phyloP scores from a whole-genome alignment of 768 basidiomycete genomes.

The Botryobasidium botryosum region DNA sequence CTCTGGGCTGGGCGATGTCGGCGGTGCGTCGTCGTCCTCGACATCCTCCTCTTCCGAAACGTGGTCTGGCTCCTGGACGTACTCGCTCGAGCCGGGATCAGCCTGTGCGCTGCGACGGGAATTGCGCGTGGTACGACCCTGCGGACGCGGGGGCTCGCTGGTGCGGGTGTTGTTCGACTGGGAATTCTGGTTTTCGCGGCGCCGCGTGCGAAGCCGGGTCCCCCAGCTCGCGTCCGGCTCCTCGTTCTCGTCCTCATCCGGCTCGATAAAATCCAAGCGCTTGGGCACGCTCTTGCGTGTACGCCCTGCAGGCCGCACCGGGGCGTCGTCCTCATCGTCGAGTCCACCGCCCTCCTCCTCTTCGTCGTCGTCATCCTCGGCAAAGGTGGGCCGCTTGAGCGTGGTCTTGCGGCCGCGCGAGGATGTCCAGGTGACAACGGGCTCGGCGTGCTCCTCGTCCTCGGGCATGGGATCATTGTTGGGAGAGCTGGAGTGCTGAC shows the following conservation, averaged over 20 bases:
- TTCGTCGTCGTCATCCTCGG: slow-evolving; percentile 8
- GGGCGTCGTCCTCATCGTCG: slow-evolving; percentile 6
- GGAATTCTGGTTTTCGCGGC: no score
- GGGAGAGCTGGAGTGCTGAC: neutral
- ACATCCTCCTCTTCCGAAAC: slow-evolving; percentile 15
- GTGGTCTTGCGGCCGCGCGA: neutral
- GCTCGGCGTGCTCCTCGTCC: neutral
- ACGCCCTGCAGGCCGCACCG: neutral
- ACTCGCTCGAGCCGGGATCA: neutral
- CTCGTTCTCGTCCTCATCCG: neutral
- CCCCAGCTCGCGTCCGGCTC: neutral
- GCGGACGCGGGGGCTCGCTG: neutral
- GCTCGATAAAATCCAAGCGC: neutral
- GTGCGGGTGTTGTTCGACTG: slow-evolving; percentile 1
- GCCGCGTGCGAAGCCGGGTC: no score
- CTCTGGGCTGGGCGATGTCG: neutral
- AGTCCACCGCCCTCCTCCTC: slow-evolving; percentile 8
- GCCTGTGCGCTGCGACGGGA: neutral
- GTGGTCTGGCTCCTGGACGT: neutral
- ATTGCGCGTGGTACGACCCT: neutral
- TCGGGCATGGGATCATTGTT: neutral
- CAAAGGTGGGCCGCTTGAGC: neutral
- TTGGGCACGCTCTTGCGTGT: neutral
- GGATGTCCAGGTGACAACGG: neutral
- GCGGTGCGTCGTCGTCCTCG: slow-evolving; percentile 28